Evolutionary conservation across 257 asterid genomes (phyloP).

Genomic region (Cinchona pubescens): DNA sequence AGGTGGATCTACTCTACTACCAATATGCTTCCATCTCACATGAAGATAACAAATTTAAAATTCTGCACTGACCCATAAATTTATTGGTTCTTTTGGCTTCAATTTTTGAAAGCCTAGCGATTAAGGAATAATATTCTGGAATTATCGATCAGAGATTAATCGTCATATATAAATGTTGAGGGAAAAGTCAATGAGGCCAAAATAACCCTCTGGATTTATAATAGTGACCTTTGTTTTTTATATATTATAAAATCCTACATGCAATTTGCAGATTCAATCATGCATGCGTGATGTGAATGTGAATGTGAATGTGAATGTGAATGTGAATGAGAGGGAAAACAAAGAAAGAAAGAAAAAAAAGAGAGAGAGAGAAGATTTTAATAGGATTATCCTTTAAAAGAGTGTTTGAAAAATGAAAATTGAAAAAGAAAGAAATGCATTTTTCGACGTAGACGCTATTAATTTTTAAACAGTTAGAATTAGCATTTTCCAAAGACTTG

Average conservation of each 20-base stretch:
- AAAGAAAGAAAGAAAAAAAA: neutral
- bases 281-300: slow-evolving; percentile 1
- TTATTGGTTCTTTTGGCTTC: neutral
- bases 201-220: neutral
- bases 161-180: neutral
- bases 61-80: neutral
- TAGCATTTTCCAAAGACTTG: neutral
- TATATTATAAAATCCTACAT: neutral
- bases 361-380: neutral
- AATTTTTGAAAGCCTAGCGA: neutral
- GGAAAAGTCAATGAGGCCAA: neutral
- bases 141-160: neutral
- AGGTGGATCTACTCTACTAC: too few species aligned
- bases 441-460: neutral
- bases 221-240: neutral
- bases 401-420: neutral
- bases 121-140: neutral
- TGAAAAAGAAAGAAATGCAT: neutral
- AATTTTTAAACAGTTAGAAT: neutral
- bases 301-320: neutral
- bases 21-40: too few species aligned
- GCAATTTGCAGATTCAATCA: neutral
- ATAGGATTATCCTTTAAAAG: neutral
- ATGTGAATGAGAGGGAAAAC: neutral
- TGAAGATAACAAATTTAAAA: neutral